Conservation (phyloP, 2,329 filamentous ascomycete species). For the Trichoderma arundinaceum region DNA sequence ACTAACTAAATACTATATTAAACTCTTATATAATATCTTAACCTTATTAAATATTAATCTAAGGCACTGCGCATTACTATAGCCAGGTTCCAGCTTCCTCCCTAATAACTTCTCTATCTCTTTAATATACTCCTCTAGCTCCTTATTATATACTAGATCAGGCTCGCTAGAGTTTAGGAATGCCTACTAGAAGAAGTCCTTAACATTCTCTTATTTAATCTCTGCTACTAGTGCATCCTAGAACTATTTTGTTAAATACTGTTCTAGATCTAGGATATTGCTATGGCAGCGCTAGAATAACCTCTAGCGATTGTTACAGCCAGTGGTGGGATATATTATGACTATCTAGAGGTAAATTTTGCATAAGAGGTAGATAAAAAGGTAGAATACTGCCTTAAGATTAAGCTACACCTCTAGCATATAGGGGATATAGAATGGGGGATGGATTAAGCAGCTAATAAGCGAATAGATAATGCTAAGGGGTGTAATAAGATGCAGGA, state of each 20-base stretch:
- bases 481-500: conserved; percentile 56
- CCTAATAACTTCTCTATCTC: conserved; percentile 58
- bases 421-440: conserved; percentile 39
- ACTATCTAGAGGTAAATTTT: conserved; percentile 57
- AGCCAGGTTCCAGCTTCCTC: conserved; percentile 55
- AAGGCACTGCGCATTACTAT: conserved; percentile 58
- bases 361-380: conserved; percentile 59
- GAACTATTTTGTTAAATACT: conserved; percentile 64
- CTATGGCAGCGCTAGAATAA: conserved; percentile 58
- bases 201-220: conserved; percentile 63
- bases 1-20: conserved; percentile 63
- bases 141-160: conserved; percentile 53
- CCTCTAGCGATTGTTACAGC: conserved; percentile 52
- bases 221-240: conserved; percentile 56
- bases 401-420: conserved; percentile 52
- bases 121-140: conserved; percentile 61
- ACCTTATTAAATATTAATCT: conserved; percentile 64
- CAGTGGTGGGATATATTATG: conserved; percentile 55
- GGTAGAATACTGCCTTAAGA: conserved; percentile 61
- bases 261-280: conserved; percentile 58
- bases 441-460: conserved; percentile 37
- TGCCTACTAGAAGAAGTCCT: conserved; percentile 66
- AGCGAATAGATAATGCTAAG: conserved; percentile 54
- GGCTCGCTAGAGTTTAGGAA: conserved; percentile 57
- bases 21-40: conserved; percentile 59